Conservation (phyloP, 176 grass and related monocot species). For the Oryza australiensis region DNA sequence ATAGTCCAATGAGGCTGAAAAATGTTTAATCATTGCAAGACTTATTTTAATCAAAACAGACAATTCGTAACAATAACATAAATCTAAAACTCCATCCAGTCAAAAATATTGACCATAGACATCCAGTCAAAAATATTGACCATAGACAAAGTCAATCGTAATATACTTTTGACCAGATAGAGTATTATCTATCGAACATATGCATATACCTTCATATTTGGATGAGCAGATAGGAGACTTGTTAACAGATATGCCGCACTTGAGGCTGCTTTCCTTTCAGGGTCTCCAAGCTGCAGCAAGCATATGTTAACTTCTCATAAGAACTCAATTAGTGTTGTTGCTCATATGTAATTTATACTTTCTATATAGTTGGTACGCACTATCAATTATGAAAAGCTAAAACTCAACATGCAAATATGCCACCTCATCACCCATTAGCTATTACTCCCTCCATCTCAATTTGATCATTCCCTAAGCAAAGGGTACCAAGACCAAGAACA, state of each 20-base stretch:
- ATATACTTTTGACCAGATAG: too few relatives aligned
- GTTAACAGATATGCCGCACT: constrained; percentile 85
- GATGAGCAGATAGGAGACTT: constrained; percentile 73
- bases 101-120: too few relatives aligned
- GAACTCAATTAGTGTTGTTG: neutral
- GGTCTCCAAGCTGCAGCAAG: constrained; percentile 81
- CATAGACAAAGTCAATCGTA: too few relatives aligned
- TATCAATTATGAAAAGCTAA: too few relatives aligned
- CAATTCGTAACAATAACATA: neutral
- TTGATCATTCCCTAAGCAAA: too few relatives aligned
- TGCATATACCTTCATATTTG: constrained; percentile 87
- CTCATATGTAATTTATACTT: neutral
- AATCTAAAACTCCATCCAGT: neutral
- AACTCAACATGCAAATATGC: too few relatives aligned
- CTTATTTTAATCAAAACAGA: neutral
- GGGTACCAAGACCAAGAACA: too few relatives aligned
- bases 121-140: too few relatives aligned
- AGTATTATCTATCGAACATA: neutral
- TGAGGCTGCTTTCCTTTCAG: constrained; percentile 88
- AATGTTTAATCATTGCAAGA: neutral
- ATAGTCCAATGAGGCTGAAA: neutral
- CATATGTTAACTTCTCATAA: neutral
- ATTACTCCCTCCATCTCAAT: too few relatives aligned
- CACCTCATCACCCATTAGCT: too few relatives aligned
- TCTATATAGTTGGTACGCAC: too few relatives aligned